Evolutionary conservation across 108 stramenopile genomes (phyloP).

Genomic region (Fragilaria radians): DNA sequence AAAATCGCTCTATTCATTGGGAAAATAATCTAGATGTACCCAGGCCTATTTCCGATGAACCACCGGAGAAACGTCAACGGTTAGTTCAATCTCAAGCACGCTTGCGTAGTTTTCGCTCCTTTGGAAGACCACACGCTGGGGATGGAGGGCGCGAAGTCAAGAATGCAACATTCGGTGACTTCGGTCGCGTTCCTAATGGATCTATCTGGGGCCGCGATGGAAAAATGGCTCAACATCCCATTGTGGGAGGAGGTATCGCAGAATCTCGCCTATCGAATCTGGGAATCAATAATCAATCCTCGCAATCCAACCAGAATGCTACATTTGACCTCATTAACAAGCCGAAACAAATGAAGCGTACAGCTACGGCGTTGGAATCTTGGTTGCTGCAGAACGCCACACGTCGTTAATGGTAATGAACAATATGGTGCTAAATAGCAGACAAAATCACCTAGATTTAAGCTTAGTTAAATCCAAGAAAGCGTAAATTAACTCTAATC

Average conservation of each 20-base stretch:
- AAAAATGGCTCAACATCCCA: conserved; percentile 34
- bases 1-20: conserved; percentile 46
- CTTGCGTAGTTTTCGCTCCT: conserved; percentile 44
- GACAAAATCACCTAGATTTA: too few relatives aligned
- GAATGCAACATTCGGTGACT: conserved; percentile 61
- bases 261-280: conserved; percentile 5
- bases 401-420: too few relatives aligned
- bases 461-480: too few relatives aligned
- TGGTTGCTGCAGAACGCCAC: conserved; percentile 23
- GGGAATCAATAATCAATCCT: not conserved
- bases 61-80: conserved; percentile 25
- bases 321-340: conserved; percentile 21
- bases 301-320: conserved; percentile 19
- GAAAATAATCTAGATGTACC: conserved; percentile 13
- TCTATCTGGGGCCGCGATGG: conserved; percentile 48
- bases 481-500: too few relatives aligned
- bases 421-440: too few relatives aligned
- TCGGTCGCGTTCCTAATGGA: conserved; percentile 21
- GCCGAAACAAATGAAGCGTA: conserved; percentile 25
- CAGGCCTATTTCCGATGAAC: not conserved
- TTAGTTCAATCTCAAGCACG: conserved; percentile 20
- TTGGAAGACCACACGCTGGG: conserved; percentile 49
- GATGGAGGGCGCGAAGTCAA: conserved; percentile 38
- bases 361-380: conserved; percentile 46
- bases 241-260: conserved; percentile 19